Evolutionary conservation across 495 filamentous ascomycete species (phyloP).

Genomic region (Penicillium atrosanguineum): DNA sequence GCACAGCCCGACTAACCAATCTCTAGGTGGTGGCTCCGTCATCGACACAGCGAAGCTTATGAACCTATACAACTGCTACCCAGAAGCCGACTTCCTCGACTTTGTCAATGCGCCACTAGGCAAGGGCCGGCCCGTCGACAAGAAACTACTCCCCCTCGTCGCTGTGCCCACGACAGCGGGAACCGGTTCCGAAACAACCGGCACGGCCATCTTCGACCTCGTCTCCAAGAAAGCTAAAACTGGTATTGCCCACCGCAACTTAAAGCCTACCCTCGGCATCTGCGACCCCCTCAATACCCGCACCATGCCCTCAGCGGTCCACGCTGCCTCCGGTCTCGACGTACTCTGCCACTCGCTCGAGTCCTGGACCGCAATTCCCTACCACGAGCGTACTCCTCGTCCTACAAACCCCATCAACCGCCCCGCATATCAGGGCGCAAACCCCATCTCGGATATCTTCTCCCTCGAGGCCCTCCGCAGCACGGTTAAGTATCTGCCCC

Average conservation of each 20-base stretch:
- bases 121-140: conserved; percentile 77
- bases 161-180: conserved; percentile 95
- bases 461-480: conserved; percentile 74
- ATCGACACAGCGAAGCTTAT: conserved; percentile 98
- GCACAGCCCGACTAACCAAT: conserved; percentile 1
- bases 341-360: conserved; percentile 93
- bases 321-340: conserved; percentile 84
- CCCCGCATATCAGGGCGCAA: conserved; percentile 94
- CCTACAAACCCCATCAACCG: conserved; percentile 87
- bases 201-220: conserved; percentile 96
- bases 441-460: conserved; percentile 97
- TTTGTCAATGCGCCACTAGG: conserved; percentile 97
- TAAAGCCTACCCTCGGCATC: conserved; percentile 94
- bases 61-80: conserved; percentile 90
- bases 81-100: conserved; percentile 87
- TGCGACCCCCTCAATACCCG: conserved; percentile 93
- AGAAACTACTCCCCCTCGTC: conserved; percentile 76
- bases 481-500: conserved; percentile 87
- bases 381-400: conserved; percentile 75
- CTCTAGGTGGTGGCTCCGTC: conserved; percentile 63
- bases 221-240: conserved; percentile 87
- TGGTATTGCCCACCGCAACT: conserved; percentile 87
- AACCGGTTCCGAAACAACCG: conserved; percentile 93
- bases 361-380: conserved; percentile 95
- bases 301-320: conserved; percentile 92